A percentile compares a stretch with the other conserved stretches of the same genome.
Conservation (phyloP, 768 basidiomycete genomes). For the Mycena haematopus region DNA sequence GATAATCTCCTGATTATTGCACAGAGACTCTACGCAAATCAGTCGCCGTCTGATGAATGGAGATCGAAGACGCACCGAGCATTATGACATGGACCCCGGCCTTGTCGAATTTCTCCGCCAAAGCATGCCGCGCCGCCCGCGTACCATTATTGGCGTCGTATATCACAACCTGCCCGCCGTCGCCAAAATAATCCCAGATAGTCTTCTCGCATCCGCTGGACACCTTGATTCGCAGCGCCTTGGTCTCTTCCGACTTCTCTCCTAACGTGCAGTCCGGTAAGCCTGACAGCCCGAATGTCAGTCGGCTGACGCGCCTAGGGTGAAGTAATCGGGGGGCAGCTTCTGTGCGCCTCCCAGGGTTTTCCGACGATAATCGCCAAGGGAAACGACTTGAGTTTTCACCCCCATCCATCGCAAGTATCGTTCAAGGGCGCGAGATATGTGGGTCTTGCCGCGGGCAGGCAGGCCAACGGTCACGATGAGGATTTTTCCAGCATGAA, state of each 20-base stretch:
- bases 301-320: conserved; percentile 57
- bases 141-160: conserved; percentile 98
- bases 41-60: not conserved
- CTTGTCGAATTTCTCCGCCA: conserved; percentile 87
- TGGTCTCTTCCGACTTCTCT: conserved; percentile 81
- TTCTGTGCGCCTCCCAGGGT: conserved; percentile 86
- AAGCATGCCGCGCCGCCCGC: conserved; percentile 62
- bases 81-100: conserved; percentile 91
- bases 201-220: conserved; percentile 85
- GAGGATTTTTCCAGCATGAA: conserved; percentile 94
- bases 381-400: conserved; percentile 91
- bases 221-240: conserved; percentile 74
- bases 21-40: conserved; percentile 73
- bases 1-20: conserved; percentile 92
- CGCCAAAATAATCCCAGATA: conserved; percentile 87
- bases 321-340: conserved; percentile 93
- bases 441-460: conserved; percentile 95
- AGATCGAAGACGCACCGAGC: conserved; percentile 63
- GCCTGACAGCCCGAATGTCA: not conserved
- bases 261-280: conserved; percentile 48
- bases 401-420: conserved; percentile 99
- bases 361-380: conserved; percentile 95
- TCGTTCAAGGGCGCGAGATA: conserved; percentile 93
- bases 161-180: conserved; percentile 94
- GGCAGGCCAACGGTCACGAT: conserved; percentile 93